Base-by-base conservation (phyloP, 495 filamentous ascomycete genomes). In the Aspergillus nidulans region DNA sequence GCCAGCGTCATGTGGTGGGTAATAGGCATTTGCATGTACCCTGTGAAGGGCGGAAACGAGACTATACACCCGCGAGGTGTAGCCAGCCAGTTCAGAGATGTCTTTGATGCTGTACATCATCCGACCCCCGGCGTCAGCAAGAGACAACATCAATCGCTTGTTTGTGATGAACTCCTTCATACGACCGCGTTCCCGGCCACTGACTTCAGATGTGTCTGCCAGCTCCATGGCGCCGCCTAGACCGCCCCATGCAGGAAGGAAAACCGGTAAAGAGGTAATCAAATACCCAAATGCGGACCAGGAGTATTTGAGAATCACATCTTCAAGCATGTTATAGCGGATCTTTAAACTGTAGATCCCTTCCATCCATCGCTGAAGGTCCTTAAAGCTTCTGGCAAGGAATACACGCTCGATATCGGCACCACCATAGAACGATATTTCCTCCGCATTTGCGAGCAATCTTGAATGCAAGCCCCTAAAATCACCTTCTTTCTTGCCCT, bases 141-240 rank as follows among this genome's bases (percentile, higher is more conserved):
- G 81, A 18, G 94, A 97, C 24, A 99, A 82, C 95, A 99, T 97
- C 51, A 99, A 82, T 1, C 95, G 87, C 69, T 97, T 97, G 71
- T 99, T 99, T 15, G 94, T 97, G 72, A 99, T 95, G 71, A 99
- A 99, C n/a, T 92, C 86, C 74, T 92, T 91, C 92, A 97, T 97
- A 26, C 95, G 88, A 53, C 81, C 80, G 30, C 86, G 82, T 66
- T 96, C 91, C 13, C 88, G 82, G 24, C 82, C 81, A 34, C 72
- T 71, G 25, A 66, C 64, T 38, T 70, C 67, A 7, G 69, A 56
- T 16, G 55, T 49, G 57, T 76, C 71, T 25, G 76, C 70, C 58
- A 85, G 73, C 65, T 95, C 90, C 62, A 83, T 67, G 23, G 77
- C 76, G 25, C 87, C 88, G 32, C 85, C 90, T 7, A 89, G 69